Evolutionary conservation across 768 basidiomycete species (phyloP), one percentile per base, ranked within the genome.

Genomic region (Trametes meyenii): DNA sequence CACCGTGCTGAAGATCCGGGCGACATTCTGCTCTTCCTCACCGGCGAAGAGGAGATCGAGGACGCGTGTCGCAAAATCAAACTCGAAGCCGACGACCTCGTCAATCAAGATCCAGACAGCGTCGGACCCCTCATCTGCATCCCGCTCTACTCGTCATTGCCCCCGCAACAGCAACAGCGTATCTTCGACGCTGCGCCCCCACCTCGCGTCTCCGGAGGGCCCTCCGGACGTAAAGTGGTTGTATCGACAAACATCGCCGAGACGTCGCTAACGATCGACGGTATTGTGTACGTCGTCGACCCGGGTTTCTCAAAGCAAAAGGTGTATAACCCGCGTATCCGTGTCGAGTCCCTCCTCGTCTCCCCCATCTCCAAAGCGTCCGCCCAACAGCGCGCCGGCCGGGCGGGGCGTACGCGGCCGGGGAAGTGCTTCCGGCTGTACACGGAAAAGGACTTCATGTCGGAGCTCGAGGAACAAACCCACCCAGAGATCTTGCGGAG

Each of bases 281-380:
- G 96, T 21, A 98, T 99, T 69, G 96, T 99, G n/a, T 99, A 98
- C 69, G 96, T 98, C 59, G 95, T 98, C 48, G 96, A 98, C 70
- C 94, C 96, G 0, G 96, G 95, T 1, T 97, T 98, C 78, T 95
- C 91, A 36, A 96, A 99, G 76, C 96, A 98, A 76, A 98, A 96
- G 72, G 90, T 98, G 50, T 99, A 98, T 79, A 98, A 98, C 73
- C 97, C 96, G 0, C 85, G 96, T 33, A 97, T 98, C 61, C 88
- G 96, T 49, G 96, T 98, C 19, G 96, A 99, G 78, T 90, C 89
- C 62, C 78, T 99, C 55, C 78, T 98, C 17, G 96, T 98, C 45
- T 89, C 90, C 53, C 96, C 95, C 0, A 99, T 98, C 67, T 96
- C 94, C 29, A 98, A 98, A 74, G 97, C 95, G 1, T 93, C 91